Evolutionary conservation across 768 basidiomycete genomes (phyloP).

Genomic region (Tricholoma terreum): DNA sequence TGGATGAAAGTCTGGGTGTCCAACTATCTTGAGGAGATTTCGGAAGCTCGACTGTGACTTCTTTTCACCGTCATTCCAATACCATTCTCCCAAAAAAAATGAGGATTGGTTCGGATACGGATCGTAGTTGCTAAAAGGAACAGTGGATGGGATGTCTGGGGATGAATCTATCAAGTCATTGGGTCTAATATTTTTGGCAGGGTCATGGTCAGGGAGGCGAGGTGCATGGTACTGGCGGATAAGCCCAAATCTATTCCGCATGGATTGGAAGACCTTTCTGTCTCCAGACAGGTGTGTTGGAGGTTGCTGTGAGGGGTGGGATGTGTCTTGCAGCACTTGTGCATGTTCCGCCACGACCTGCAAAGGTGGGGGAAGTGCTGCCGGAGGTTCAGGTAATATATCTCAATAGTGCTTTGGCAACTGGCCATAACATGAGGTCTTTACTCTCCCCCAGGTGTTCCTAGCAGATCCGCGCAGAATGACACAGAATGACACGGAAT

Average conservation of each 20-base stretch:
- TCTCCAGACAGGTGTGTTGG: background rate
- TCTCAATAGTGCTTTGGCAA: background rate
- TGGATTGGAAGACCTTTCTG: background rate
- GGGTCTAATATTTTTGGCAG: background rate
- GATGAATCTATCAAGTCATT: background rate
- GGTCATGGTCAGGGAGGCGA: background rate
- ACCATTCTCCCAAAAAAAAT: slow-evolving; percentile 10
- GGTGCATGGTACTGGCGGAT: background rate
- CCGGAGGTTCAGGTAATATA: background rate
- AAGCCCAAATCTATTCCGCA: background rate
- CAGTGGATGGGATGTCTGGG: background rate
- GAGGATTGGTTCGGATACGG: slow-evolving; percentile 10
- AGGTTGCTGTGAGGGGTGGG: background rate
- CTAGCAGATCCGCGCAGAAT: no score
- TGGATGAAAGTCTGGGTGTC: background rate
- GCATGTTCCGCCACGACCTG: background rate
- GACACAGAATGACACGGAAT: no score
- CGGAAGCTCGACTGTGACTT: slow-evolving; percentile 7
- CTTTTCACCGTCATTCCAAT: slow-evolving; percentile 1
- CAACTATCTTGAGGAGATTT: slow-evolving; percentile 5
- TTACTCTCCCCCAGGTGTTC: no score
- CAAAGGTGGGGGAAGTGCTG: background rate
- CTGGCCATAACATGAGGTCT: no score
- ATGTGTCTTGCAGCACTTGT: background rate
- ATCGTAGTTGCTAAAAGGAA: background rate